Evolutionary conservation across 768 basidiomycete species (phyloP).

Genomic region (Kwoniella sp.): DNA sequence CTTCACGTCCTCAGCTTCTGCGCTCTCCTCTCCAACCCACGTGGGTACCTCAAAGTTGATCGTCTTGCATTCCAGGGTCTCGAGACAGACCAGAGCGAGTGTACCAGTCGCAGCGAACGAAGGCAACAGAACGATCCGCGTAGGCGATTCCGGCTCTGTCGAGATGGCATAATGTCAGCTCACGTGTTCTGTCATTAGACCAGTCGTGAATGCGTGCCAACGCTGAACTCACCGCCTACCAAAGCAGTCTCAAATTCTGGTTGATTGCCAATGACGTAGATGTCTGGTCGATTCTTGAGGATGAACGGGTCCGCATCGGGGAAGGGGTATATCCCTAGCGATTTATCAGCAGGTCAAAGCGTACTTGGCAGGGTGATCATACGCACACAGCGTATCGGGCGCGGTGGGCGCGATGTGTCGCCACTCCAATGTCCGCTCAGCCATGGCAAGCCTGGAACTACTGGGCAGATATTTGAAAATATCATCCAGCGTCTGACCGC

Average conservation of each 20-base stretch:
- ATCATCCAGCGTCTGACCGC: constrained; percentile 91
- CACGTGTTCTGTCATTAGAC: background rate
- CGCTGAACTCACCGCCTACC: constrained; percentile 52
- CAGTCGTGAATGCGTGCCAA: background rate
- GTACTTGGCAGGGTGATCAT: background rate
- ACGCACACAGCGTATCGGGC: constrained; percentile 90
- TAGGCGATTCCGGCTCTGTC: constrained; percentile 38
- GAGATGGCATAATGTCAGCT: constrained; percentile 13
- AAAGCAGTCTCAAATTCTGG: constrained; percentile 72
- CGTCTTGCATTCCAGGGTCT: constrained; percentile 58
- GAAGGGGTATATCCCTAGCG: constrained; percentile 93
- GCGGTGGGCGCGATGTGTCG: constrained; percentile 97
- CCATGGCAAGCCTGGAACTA: constrained; percentile 67
- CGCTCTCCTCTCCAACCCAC: constrained; percentile 38
- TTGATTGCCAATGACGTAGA: constrained; percentile 92
- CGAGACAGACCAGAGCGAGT: constrained; percentile 73
- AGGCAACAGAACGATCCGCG: constrained; percentile 73
- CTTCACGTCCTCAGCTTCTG: constrained; percentile 22
- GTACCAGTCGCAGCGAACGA: constrained; percentile 72
- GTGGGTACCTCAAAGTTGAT: constrained; percentile 45
- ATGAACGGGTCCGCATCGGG: constrained; percentile 83
- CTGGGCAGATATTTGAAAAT: constrained; percentile 80
- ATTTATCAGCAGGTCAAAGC: background rate
- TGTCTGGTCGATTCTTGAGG: constrained; percentile 73
- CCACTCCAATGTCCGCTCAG: constrained; percentile 80